Evolutionary conservation across 257 asterid species (phyloP), one percentile per base, ranked within the genome.

Genomic region (Capsicum baccatum): DNA sequence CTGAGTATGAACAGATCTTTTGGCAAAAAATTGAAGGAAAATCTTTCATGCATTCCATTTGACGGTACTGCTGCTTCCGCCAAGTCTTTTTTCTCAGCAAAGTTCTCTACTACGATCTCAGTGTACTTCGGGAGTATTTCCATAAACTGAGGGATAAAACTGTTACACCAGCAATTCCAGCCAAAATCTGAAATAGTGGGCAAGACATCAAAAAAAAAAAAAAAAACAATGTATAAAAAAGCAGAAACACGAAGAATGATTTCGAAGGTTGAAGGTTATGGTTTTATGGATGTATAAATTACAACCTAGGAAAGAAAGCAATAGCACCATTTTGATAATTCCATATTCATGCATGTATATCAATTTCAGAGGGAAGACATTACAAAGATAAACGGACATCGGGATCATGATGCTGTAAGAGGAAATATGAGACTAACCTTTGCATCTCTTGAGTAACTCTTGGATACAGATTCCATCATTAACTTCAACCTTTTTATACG

Each of bases 81-180:
- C 81, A 76, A 26, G 63, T 54, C 8, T 33, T 52, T 19, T 69
- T 52, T 26, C 44, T 76, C 48, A 76, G 63, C 63, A 54, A 52
- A 26, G 81, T 52, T 76, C 64, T 54, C 81, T 78, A 62, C 88
- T 89, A 87, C 8, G 93, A 89, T 84, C 71, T 89, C 6, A 82
- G 62, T 47, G 91, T 90, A 80, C 91, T 88, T 83, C 89, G 91
- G 4, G 89, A 90, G 88, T 88, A 90, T 91, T 92, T 93, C 99
- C 98, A 94, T 83, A 93, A 79, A 86, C 86, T 85, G 71, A 94
- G 87, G 59, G 87, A 91, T 88, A 95, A 86, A 83, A 92, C 88
- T 58, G 93, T 84, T 13, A 91, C 68, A 52, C 96, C 96, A 70
- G 97, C 96, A 84, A 92, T 58, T 82, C 97, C 95, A 67, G 86